These are phyloP conservation scores for Zizania palustris DNA, from an alignment of 202 grass and related monocot species.

Conservation along the genomic window DNA sequence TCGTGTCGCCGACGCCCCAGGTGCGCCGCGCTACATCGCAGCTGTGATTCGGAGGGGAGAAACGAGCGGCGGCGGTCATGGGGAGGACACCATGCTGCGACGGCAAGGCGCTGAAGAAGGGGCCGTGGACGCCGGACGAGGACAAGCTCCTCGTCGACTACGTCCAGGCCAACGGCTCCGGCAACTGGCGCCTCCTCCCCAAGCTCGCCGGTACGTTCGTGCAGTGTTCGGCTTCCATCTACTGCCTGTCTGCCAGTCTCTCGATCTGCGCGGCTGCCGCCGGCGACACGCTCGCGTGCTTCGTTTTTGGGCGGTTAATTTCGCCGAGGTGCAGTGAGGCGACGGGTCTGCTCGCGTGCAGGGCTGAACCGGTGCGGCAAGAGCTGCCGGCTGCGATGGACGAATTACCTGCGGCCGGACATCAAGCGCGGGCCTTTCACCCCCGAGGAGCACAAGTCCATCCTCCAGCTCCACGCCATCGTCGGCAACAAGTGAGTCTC, in stretches of 20 bases:
- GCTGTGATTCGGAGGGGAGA: background rate
- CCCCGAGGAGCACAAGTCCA: conserved; percentile 82
- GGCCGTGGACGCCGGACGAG: conserved; percentile 92
- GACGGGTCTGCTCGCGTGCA: conserved; percentile 20
- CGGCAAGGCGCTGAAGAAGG: conserved; percentile 89
- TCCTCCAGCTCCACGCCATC: conserved; percentile 91
- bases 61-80: conserved; percentile 40
- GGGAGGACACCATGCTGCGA: conserved; percentile 96
- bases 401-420: conserved; percentile 96
- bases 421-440: conserved; percentile 99
- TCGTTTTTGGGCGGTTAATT: background rate
- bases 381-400: conserved; percentile 98
- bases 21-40: background rate
- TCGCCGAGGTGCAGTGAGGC: background rate
- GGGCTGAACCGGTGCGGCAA: conserved; percentile 93
- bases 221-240: background rate
- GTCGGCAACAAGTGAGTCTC: conserved; percentile 87
- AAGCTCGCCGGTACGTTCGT: conserved; percentile 73
- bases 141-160: conserved; percentile 89
- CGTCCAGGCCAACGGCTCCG: conserved; percentile 77
- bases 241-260: background rate
- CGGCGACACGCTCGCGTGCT: background rate
- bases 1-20: background rate
- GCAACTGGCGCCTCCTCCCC: conserved; percentile 88
- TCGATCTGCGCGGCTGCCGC: background rate